phyloP scores from a whole-genome alignment of 192 early-diverging fungal genomes.

The Umbelopsis sp. region DNA sequence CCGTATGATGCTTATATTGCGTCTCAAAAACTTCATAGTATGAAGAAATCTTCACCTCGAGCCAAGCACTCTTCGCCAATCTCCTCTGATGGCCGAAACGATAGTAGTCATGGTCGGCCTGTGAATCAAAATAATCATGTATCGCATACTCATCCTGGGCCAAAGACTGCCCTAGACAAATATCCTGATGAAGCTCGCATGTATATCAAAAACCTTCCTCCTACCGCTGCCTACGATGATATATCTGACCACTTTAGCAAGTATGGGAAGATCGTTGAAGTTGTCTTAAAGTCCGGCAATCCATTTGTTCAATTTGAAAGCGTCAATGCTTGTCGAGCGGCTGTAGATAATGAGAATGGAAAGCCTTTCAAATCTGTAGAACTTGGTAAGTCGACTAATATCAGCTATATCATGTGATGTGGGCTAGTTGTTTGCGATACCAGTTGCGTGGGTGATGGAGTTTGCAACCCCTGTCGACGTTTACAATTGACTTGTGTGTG shows the following conservation, averaged over 20 bases:
- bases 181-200: constrained; percentile 30
- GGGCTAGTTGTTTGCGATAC: neutral
- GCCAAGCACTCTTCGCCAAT: neutral
- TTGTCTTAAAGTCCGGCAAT: constrained; percentile 27
- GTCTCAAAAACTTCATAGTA: neutral
- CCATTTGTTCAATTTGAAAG: constrained; percentile 40
- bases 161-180: neutral
- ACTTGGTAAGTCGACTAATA: constrained; percentile 27
- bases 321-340: constrained; percentile 25
- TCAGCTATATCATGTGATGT: neutral
- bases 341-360: constrained; percentile 32
- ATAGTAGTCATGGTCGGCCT: neutral
- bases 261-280: constrained; percentile 35
- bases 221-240: constrained; percentile 20
- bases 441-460: neutral
- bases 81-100: neutral
- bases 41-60: neutral
- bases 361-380: constrained; percentile 23
- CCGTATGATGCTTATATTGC: constrained; percentile 10
- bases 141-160: neutral
- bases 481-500: neutral
- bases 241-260: constrained; percentile 30
- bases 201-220: constrained; percentile 30
- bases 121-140: neutral
- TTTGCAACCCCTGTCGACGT: neutral